These are phyloP conservation scores for Fusarium sp. DNA, from an alignment of 2,329 filamentous ascomycete species.

Conservation along the genomic window DNA sequence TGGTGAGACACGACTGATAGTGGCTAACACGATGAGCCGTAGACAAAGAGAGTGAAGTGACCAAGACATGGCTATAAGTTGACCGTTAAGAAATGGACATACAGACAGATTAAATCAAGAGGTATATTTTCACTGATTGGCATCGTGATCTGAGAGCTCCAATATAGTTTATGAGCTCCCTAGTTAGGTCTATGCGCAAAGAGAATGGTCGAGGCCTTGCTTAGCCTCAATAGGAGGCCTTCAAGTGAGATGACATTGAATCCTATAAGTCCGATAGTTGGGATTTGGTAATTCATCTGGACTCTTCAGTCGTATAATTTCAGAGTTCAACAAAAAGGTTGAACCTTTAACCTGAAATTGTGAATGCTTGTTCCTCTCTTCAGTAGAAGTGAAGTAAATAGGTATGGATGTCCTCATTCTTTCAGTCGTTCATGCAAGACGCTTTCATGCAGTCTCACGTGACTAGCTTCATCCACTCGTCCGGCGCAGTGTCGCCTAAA, in stretches of 20 bases:
- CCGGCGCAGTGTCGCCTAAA: slow-evolving; percentile 1
- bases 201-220: slow-evolving; percentile 28
- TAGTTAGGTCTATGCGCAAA: slow-evolving; percentile 10
- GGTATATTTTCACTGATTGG: neutral
- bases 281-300: too few species aligned
- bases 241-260: neutral
- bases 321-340: neutral
- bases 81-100: neutral
- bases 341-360: neutral
- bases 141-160: neutral
- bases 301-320: neutral
- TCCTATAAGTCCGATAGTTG: neutral
- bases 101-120: too few species aligned
- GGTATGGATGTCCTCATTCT: neutral
- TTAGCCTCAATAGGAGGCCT: slow-evolving; percentile 38
- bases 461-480: neutral
- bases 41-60: slow-evolving; percentile 5
- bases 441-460: slow-evolving; percentile 4
- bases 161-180: neutral
- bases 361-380: neutral
- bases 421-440: neutral
- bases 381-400: neutral
- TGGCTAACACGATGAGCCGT: slow-evolving; percentile 13
- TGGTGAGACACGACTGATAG: neutral
- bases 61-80: slow-evolving; percentile 13